Evolutionary conservation across 2,329 filamentous ascomycete genomes (phyloP).

Genomic region (Xylaria sp.): DNA sequence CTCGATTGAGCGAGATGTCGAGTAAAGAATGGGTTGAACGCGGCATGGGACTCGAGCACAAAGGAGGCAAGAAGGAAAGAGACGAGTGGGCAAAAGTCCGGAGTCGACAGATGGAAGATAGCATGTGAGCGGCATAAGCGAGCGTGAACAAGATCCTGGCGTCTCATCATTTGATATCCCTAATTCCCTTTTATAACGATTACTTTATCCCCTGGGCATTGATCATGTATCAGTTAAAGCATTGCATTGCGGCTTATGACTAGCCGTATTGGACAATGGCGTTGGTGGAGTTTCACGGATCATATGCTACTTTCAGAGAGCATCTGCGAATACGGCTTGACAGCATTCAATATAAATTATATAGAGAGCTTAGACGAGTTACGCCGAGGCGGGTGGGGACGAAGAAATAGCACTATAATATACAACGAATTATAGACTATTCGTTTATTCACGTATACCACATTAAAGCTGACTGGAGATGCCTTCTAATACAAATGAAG

Average conservation of each 20-base stretch:
- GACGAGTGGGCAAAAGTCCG: constrained; percentile 73
- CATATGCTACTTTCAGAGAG: constrained; percentile 1
- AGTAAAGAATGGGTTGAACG: constrained; percentile 94
- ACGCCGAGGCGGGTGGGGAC: neutral
- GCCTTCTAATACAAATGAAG: too few relatives aligned
- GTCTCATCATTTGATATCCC: neutral
- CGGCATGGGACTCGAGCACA: constrained; percentile 72
- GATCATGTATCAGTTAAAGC: constrained; percentile 9
- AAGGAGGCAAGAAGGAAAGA: constrained; percentile 71
- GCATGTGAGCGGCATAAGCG: constrained; percentile 59
- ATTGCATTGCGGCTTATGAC: constrained; percentile 7
- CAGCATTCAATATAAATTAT: neutral
- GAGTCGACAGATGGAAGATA: constrained; percentile 75
- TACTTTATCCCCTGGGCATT: neutral
- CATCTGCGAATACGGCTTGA: neutral
- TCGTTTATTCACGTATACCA: neutral
- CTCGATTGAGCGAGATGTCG: constrained; percentile 89
- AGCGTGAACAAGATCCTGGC: neutral
- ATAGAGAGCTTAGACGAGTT: constrained; percentile 3
- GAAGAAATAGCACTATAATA: neutral
- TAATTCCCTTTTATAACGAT: neutral
- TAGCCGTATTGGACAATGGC: neutral
- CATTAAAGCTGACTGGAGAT: too few relatives aligned
- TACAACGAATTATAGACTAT: neutral
- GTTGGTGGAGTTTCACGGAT: neutral